Evolutionary conservation across 2,329 filamentous ascomycete genomes (phyloP), one percentile per base, ranked within the genome.

Genomic region (Setomelanomma holmii): DNA sequence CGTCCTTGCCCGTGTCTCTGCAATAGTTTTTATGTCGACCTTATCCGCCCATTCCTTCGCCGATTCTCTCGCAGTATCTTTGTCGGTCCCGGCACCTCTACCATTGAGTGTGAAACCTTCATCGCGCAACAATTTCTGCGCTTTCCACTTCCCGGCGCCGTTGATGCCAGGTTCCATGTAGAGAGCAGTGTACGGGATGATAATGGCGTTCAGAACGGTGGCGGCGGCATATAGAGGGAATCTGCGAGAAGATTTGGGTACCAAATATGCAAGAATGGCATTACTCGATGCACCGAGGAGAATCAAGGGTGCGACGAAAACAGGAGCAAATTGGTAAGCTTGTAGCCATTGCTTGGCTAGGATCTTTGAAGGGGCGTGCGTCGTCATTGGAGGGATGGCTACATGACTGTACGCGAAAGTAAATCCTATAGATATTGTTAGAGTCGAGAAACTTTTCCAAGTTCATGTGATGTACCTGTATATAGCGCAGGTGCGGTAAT

Each of bases 161-260:
- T 77, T 76, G 38, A 76, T 67, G 1, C 64, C 67, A 4, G 73
- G 73, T 56, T 76, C 75, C 66, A 76, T 76, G 51, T 72, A 72
- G 22, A 75, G 58, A 41, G 74, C 67, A 1, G 73, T 76, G 22
- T 74, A 72, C 0, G 72, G 73, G 16, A 72, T 55, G n/a, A 76
- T 73, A 49, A 51, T 61, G 10, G 51, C 58, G 16, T 60, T 71
- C 43, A 64, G 62, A 22, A 73, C 56, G 11, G 60, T 56, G 1
- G 67, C 54, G 5, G 60, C 49, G 4, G 61, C 63, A 40, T 75
- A 75, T 8, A 67, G 39, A 1, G 35, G 42, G 4, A 44, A 24
- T 1, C 62, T 36, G 14, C 21, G 34, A 11, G 60, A 48, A 0
- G 49, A 40, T 8, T 12, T n/a, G 16, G 16, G 17, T 11, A 35